These are phyloP conservation scores for Termitomyces titanicus DNA, from an alignment of 768 basidiomycete species.

Conservation along the genomic window DNA sequence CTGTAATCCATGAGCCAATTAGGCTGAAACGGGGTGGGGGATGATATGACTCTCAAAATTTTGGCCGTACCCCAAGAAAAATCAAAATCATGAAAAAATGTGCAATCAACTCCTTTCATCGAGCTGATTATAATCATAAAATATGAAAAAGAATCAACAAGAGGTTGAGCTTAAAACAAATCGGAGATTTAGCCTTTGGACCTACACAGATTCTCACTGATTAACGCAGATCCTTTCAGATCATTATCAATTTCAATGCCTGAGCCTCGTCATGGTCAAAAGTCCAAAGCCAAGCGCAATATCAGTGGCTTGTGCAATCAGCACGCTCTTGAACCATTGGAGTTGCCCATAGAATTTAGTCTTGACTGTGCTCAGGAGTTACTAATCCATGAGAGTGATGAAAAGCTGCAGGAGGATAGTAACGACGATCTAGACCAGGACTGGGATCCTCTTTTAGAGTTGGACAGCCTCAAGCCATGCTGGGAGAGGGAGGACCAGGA, in stretches of 20 bases:
- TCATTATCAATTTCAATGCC: neutral
- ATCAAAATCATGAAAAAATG: conserved; percentile 20
- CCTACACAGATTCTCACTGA: neutral
- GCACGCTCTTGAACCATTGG: neutral
- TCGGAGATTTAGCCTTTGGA: neutral
- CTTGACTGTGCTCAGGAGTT: neutral
- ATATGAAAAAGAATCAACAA: neutral
- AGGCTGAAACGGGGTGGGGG: neutral
- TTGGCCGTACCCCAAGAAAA: conserved; percentile 15
- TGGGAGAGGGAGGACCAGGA: conserved; percentile 4
- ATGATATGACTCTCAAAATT: conserved; percentile 8
- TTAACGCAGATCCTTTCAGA: neutral
- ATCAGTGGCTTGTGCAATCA: neutral
- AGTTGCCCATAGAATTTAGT: neutral
- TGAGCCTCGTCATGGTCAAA: neutral
- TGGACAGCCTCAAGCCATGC: neutral
- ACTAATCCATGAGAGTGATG: neutral
- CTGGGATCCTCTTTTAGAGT: neutral
- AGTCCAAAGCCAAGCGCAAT: neutral
- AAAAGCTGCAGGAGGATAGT: neutral
- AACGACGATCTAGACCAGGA: neutral
- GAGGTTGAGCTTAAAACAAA: neutral
- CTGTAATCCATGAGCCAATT: conserved; percentile 14
- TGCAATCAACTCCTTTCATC: conserved; percentile 17
- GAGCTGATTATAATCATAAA: conserved; percentile 6